Evolutionary conservation across 2,329 filamentous ascomycete species (phyloP).

Genomic region (Phaeosphaeria sp.): DNA sequence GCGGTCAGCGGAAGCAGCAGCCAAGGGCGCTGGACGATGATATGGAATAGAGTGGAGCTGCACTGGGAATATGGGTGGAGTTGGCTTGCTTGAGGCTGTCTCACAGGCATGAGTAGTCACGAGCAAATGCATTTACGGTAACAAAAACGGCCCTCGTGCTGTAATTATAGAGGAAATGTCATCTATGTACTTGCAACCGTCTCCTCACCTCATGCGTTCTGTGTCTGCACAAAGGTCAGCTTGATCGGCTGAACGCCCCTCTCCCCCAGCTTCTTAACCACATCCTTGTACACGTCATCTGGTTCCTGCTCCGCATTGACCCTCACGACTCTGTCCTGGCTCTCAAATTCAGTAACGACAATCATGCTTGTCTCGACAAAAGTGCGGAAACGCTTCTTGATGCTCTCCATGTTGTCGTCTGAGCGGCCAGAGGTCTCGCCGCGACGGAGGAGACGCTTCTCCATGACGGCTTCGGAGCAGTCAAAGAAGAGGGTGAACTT

Average conservation of each 20-base stretch:
- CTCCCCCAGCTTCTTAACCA: conserved; percentile 49
- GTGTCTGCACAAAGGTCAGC: conserved; percentile 37
- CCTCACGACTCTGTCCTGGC: conserved; percentile 79
- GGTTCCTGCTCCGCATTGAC: conserved; percentile 74
- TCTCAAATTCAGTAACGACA: conserved; percentile 84
- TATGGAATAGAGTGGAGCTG: conserved; percentile 37
- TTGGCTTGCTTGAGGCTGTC: conserved; percentile 13
- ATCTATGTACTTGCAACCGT: conserved; percentile 23
- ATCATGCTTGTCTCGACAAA: conserved; percentile 98
- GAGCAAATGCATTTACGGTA: conserved; percentile 34
- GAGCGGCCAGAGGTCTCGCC: conserved; percentile 90
- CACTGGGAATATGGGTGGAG: not conserved
- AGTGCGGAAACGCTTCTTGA: conserved; percentile 93
- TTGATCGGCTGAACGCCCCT: conserved; percentile 41
- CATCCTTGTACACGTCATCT: conserved; percentile 67
- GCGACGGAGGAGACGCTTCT: conserved; percentile 80
- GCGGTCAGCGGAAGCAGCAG: conserved; percentile 35
- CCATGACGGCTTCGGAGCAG: conserved; percentile 89
- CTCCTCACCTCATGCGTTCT: conserved; percentile 19
- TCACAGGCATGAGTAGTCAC: conserved; percentile 13
- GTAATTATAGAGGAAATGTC: conserved; percentile 35
- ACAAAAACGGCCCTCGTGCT: conserved; percentile 39
- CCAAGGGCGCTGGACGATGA: conserved; percentile 45
- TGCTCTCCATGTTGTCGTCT: conserved; percentile 95
- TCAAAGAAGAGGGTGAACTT: conserved; percentile 92